Base-by-base conservation (phyloP, 495 filamentous ascomycete species). In the Hypoxylon perforatum region DNA sequence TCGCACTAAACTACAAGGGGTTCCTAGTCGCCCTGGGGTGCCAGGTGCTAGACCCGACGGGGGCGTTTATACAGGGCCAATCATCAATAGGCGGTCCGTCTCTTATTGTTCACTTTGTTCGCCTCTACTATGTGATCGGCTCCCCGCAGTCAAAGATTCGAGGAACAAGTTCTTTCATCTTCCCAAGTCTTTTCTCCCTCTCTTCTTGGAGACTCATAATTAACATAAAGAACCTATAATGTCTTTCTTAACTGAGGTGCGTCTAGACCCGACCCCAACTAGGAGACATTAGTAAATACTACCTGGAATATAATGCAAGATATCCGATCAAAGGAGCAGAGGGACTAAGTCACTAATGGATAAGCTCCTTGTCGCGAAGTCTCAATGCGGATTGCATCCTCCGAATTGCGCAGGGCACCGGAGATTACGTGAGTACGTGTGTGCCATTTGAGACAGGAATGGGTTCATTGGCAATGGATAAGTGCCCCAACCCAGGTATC, bases 341-440 rank as follows among this genome's bases (percentile, higher is more conserved):
- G 25, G 25, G 3, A 7, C 25, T 3, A 28, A 7, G 7, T 28
- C 7, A 28, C 25, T 28, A 28, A 28, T 28, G 25, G 25, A 28
- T 7, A 28, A 28, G 25, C 7, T 3, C 3, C 25, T 7, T 3
- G 3, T 28, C 25, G n/a, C n/a, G n/a, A 19, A 21, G 41, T 22
- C 39, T 39, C 30, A 53, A 1, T 47, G 33, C 46, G 65, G 65
- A 68, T 61, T 59, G 50, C 56, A 57, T 69, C 66, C 66, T 69
- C 66, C 66, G 66, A 49, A 69, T 69, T 69, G 66, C 66, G 64
- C 66, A 69, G 66, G 66, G 66, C 66, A 69, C 64, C 66, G 61
- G 66, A 69, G 59, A 69, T 69, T 69, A 64, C 56, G 52, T 55
- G 55, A 57, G 52, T 69, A 69, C 61, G 57, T 69, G n/a, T 41